These are phyloP conservation scores for Chimonanthus praecox DNA, from an alignment of 164 flowering plant species.

Conservation along the genomic window DNA sequence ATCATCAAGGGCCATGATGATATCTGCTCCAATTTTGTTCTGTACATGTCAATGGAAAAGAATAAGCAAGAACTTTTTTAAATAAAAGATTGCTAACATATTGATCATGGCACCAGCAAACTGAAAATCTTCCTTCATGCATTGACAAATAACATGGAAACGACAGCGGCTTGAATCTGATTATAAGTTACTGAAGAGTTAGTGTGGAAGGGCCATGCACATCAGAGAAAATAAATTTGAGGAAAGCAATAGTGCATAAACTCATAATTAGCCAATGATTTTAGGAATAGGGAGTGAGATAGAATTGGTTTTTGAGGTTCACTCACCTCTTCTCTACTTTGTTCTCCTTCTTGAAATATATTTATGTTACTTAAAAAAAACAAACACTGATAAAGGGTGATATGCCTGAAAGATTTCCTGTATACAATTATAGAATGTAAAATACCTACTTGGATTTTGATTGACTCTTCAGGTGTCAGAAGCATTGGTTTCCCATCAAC, in stretches of 20 bases:
- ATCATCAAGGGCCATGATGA: conserved; percentile 99
- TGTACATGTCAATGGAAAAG: conserved; percentile 28
- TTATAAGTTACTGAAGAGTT: not conserved
- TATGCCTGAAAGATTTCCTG: not conserved
- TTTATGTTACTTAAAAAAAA: not conserved
- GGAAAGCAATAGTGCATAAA: not conserved
- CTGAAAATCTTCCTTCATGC: not conserved
- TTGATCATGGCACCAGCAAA: not conserved
- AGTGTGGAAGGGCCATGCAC: not conserved
- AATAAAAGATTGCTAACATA: not conserved
- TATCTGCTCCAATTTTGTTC: conserved; percentile 98
- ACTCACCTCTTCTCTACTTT: not conserved
- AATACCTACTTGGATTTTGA: conserved; percentile 79
- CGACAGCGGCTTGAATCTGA: not conserved
- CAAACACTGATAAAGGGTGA: not conserved
- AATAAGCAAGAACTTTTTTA: not conserved
- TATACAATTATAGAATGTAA: not conserved
- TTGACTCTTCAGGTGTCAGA: conserved; percentile 96
- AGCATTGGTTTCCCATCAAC: conserved; percentile 99
- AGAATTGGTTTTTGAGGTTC: not conserved
- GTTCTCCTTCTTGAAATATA: not conserved
- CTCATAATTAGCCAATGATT: not conserved
- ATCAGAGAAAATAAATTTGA: not conserved
- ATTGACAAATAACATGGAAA: not conserved
- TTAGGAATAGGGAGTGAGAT: not conserved